Base-by-base conservation (phyloP, 225 moss, liverwort and hornwort species). In the Takakia lepidozioides region DNA sequence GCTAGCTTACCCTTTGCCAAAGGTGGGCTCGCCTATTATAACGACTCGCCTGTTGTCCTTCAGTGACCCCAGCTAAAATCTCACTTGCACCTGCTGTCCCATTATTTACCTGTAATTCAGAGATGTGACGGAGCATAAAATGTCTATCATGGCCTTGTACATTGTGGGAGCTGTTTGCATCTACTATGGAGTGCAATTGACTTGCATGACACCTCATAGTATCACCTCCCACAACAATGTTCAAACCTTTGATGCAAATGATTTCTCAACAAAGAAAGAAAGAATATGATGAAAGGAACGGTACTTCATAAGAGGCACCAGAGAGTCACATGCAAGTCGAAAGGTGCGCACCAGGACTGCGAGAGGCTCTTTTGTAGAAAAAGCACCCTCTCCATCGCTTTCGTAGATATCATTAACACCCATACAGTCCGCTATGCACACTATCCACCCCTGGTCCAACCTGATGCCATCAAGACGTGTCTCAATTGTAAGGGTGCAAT, bases 11-110 rank as follows among this genome's bases (percentile, higher is more conserved):
- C 95, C 95, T 74, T 98, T 98, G 34, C 95, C 95, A 70, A 98
- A 98, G 8, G 90, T 98, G 50, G 84, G 75, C 48, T 91, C 95
- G 32, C 95, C 95, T 38, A 87, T 52, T 58, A 98, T 85, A 27
- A 87, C 44, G 54, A 90, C 95, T 43, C 95, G 84, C 51, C 83
- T 90, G 46, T 98, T 98, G 50, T 98, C 95, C 73, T 98, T 91
- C 39, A 98, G 64, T 28, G 95, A n/a, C 95, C 67, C 95, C 95
- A 29, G 95, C 95, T 51, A 98, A 45, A 49, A 98, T 91, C 68
- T 98, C 95, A 72, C 95, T 91, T 43, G 95, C 95, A 71, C 95
- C 91, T 23, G 95, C 95, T 16, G 95, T 98, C 24, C 95, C 95
- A 67, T 87, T 98, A 62, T 98, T 98, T 56, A 98, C 95, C 95